phyloP scores from a whole-genome alignment of 345 rosid genomes.

The Boechera stricta region DNA sequence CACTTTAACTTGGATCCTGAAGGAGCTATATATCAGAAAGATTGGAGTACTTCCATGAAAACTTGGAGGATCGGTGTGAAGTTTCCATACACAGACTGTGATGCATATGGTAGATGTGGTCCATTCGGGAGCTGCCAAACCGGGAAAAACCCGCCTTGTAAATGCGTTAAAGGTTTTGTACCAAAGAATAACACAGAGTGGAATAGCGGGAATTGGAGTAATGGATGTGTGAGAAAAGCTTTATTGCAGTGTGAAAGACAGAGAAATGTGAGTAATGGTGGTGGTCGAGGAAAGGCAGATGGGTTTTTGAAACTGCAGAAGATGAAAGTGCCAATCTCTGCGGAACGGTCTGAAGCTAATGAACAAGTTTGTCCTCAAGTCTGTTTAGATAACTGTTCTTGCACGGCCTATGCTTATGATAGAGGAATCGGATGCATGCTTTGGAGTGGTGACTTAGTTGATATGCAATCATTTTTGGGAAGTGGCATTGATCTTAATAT shows the following conservation, averaged over 20 bases:
- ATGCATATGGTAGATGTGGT: conserved; percentile 60
- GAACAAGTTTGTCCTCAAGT: conserved; percentile 43
- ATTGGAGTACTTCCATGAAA: conserved; percentile 30
- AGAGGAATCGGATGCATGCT: conserved; percentile 52
- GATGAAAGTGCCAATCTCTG: conserved; percentile 55
- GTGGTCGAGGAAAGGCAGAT: conserved; percentile 47
- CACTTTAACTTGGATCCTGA: conserved; percentile 41
- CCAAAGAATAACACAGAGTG: conserved; percentile 54
- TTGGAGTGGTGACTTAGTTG: conserved; percentile 54
- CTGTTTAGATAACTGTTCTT: conserved; percentile 61
- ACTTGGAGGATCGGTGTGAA: conserved; percentile 15
- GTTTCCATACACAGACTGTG: conserved; percentile 42
- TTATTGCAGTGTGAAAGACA: conserved; percentile 47
- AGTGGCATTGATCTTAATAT: conserved; percentile 52
- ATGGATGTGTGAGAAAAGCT: conserved; percentile 57
- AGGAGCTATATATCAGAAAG: conserved; percentile 40
- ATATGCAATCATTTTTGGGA: conserved; percentile 42
- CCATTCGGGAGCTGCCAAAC: conserved; percentile 48
- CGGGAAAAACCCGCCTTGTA: conserved; percentile 49
- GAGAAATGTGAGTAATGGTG: no score
- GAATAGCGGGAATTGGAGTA: conserved; percentile 49
- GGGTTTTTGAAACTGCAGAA: conserved; percentile 48
- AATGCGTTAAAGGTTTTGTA: conserved; percentile 58
- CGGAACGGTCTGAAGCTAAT: conserved; percentile 22
- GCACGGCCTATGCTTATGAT: conserved; percentile 56